A percentile compares a stretch with the other conserved stretches of the same genome.
These are phyloP conservation scores for Cucumis sativus DNA, from an alignment of 306 rosid species.

Conservation along the genomic window Cucumber_9930_V3 NC_026659.2:4385501-4386000, in stretches of 20 bases:
- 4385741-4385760: background rate
- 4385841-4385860: conserved; percentile 83
- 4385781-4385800: conserved; percentile 51
- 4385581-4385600: background rate
- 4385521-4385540: too few relatives aligned
- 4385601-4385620: background rate
- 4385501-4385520: background rate
- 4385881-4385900: conserved; percentile 12
- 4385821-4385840: conserved; percentile 88
- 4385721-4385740: background rate
- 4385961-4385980: background rate
- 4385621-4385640: background rate
- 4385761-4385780: background rate
- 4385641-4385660: background rate
- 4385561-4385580: too few relatives aligned
- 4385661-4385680: background rate
- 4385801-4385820: conserved; percentile 95
- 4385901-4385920: background rate
- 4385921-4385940: background rate
- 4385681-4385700: background rate
- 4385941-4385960: background rate
- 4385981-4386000: background rate
- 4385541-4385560: too few relatives aligned
- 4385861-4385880: conserved; percentile 49
- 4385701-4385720: background rate